These are phyloP conservation scores for Acanthamoeba triangularis DNA, from an alignment of 208 protist genomes.

Conservation along the genomic window DNA sequence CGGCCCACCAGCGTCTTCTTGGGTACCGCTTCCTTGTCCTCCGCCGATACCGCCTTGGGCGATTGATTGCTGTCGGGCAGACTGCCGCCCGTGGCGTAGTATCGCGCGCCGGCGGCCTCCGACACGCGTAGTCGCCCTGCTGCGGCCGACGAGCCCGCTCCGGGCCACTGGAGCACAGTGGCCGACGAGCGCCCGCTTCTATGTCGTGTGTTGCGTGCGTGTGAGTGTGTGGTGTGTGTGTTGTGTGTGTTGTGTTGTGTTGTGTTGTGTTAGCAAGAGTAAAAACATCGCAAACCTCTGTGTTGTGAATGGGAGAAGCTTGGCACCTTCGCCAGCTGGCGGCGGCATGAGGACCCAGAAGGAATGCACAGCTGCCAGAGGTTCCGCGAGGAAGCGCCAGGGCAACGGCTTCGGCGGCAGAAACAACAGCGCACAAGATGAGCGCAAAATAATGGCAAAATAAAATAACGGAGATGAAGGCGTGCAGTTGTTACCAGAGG, in stretches of 20 bases:
- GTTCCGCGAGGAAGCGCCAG: background rate
- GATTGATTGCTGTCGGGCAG: background rate
- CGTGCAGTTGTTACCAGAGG: background rate
- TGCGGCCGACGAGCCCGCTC: background rate
- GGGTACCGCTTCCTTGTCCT: background rate
- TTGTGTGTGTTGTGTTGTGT: background rate
- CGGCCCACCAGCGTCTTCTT: constrained; percentile 29
- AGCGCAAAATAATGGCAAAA: background rate
- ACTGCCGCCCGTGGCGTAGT: background rate
- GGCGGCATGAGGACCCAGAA: background rate
- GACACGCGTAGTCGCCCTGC: background rate
- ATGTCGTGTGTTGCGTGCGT: background rate
- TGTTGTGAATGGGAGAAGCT: background rate
- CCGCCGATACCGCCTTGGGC: background rate
- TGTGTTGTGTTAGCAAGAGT: background rate
- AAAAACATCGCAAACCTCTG: background rate
- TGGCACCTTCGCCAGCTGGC: background rate
- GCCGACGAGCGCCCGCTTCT: background rate
- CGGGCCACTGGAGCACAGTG: background rate
- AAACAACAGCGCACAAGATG: background rate
- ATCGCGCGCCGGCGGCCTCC: background rate
- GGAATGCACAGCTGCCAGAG: background rate
- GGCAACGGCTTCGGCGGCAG: background rate
- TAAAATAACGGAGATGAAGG: background rate
- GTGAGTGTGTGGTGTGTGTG: background rate